Evolutionary conservation across 2,329 filamentous ascomycete species (phyloP).

Genomic region (Claviceps monticola): DNA sequence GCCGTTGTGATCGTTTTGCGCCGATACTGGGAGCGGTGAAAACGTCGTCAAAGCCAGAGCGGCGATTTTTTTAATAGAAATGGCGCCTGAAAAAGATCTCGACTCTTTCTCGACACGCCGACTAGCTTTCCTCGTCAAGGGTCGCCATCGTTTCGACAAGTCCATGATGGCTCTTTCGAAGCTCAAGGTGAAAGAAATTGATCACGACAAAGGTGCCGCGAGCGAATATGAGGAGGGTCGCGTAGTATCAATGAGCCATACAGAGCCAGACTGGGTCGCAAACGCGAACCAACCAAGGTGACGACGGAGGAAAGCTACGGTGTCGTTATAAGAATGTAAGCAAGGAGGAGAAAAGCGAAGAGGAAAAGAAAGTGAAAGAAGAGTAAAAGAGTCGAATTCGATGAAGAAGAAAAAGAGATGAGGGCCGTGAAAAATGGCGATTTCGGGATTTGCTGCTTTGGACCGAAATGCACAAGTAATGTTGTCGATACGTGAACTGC

Average conservation of each 20-base stretch:
- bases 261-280: neutral
- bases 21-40: slow-evolving; percentile 18
- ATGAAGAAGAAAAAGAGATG: slow-evolving; percentile 8
- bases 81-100: neutral
- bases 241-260: slow-evolving; percentile 1
- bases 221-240: neutral
- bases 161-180: neutral
- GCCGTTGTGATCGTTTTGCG: slow-evolving; percentile 17
- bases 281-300: neutral
- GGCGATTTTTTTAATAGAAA: neutral
- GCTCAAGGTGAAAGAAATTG: neutral
- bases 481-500: neutral
- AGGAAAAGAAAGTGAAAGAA: slow-evolving; percentile 14
- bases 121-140: neutral
- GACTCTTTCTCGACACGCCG: neutral
- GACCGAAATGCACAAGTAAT: neutral
- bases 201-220: neutral
- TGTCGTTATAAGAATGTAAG: slow-evolving; percentile 17
- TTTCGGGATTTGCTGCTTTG: neutral
- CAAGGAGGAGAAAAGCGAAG: slow-evolving; percentile 11
- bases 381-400: neutral
- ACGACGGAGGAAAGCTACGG: slow-evolving; percentile 14
- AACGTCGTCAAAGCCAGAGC: slow-evolving; percentile 14
- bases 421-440: neutral
- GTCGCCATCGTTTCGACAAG: neutral